Base-by-base conservation (phyloP, 805 yeast species). In the Sporopachydermia quercuum region DNA sequence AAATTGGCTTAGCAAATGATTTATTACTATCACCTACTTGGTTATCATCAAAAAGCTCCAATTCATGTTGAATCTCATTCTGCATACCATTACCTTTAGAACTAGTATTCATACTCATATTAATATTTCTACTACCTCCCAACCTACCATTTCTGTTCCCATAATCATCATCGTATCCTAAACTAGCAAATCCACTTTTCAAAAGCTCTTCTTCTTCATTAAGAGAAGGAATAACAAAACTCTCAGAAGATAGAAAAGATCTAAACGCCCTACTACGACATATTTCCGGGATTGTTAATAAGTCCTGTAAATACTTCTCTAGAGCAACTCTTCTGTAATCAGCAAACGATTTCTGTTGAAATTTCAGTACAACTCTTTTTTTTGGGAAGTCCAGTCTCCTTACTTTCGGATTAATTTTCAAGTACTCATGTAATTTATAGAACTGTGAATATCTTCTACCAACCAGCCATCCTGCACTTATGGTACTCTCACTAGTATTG, bases 391-490 rank as follows among this genome's bases (percentile, higher is more conserved):
- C 68, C 13, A 78, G 48, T 2, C 53, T 54, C 4, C 62, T 56
- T 2, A 78, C 75, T 37, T 58, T 62, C 0, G 75, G 68, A 36
- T 58, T 62, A 2, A 56, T 54, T 42, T 66, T 71, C 47, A 87
- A 58, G 45, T 80, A 75, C 44, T 72, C 74, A 51, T 87, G 76
- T 23, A 87, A 61, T 45, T 69, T 71, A 56, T 67, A 76, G 55
- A 87, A 87, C 52, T 89, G 96, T 48, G 82, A 82, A 52, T 76
- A 87, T 42, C 97, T 63, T 47, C 96, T 62, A 0, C 94, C 89
- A n/a, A 86, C 81, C 40, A 83, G 74, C 96, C 96, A 89, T 0
- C 84, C 80, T 0, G 87, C 84, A 2, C 71, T 62, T 3, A 68
- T 65, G 4, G 60, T 53, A 2, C 62, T 66, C 2, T 70, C 71